Base-by-base conservation (phyloP, 2,329 filamentous ascomycete species). In the Neonectria faginata region DNA sequence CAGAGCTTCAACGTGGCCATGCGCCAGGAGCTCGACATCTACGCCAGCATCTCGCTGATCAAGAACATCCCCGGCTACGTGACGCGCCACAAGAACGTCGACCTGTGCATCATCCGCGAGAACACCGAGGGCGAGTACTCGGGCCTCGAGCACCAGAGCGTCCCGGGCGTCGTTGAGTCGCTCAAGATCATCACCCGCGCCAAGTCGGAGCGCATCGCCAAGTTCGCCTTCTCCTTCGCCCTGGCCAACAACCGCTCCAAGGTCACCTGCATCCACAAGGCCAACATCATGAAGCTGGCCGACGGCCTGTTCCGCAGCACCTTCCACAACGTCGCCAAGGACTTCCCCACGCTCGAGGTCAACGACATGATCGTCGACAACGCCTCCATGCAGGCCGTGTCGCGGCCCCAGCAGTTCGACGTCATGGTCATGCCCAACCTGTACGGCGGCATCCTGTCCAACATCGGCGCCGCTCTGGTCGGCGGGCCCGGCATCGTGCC, bases 351-450 rank as follows among this genome's bases (percentile, higher is more conserved):
- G 68, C 88, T 99, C 75, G 92, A 97, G 86, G 91, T 91, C 79
- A 97, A 97, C 86, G 96, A 99, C 85, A 97, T 99, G 95, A 99
- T 99, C 82, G 96, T 99, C 83, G 96, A 99, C 86, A 99, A 99
- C 83, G 96, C 96, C 77, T 97, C 93, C 78, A 99, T 99, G 96
- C 96, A 99, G 87, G 97, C 94, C 79, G 96, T 99, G 74, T 94
- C 93, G 73, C 88, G 89, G 73, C 96, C 96, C 68, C 96, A 98
- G 85, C 96, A 99, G 84, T 99, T 99, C 80, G 96, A 99, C 81
- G 96, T 99, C 76, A 93, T 99, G 91, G 96, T 99, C 81, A 98
- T 98, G 94, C 96, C 96, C 77, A 99, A 99, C 87, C 85, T 98
- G 79, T 98, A 98, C 88, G 95, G 95, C 82, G 94, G 95, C 80